phyloP scores from a whole-genome alignment of 164 flowering plant genomes.

The Platanus orientalis region DNA sequence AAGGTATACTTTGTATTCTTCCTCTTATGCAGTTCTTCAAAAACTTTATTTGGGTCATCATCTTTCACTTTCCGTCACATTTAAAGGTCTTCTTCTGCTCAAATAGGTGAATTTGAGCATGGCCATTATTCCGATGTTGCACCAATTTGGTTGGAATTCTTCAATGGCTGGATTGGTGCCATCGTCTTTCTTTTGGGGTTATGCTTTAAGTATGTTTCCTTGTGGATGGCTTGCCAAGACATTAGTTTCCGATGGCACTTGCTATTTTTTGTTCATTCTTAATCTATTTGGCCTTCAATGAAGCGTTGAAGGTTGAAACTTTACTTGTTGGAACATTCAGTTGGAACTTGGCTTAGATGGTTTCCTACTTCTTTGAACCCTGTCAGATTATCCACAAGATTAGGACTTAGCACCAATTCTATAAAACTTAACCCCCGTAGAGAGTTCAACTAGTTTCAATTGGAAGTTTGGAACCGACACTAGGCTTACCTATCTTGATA shows the following conservation, averaged over 20 bases:
- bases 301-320: too few species aligned
- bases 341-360: background rate
- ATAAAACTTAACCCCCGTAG: too few species aligned
- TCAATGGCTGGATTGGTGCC: slow-evolving; percentile 92
- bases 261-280: background rate
- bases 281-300: too few species aligned
- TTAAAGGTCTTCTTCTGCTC: background rate
- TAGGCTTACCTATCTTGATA: background rate
- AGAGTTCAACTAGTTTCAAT: too few species aligned
- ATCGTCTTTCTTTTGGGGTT: slow-evolving; percentile 98
- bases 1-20: slow-evolving; percentile 45
- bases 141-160: slow-evolving; percentile 95
- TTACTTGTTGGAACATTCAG: too few species aligned
- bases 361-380: too few species aligned
- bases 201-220: slow-evolving; percentile 92
- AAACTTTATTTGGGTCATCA: background rate
- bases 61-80: background rate
- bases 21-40: background rate
- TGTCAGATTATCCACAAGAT: too few species aligned
- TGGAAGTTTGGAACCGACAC: too few species aligned
- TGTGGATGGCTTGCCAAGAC: slow-evolving; percentile 95
- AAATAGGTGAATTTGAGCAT: slow-evolving; percentile 89
- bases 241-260: slow-evolving; percentile 30
- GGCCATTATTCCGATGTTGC: slow-evolving; percentile 99
- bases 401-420: too few species aligned